Percentiles rank a stretch among this genome's conserved stretches.
phyloP scores from a whole-genome alignment of 2,329 filamentous ascomycete genomes.

The Berkeleyomyces rouxiae region DNA sequence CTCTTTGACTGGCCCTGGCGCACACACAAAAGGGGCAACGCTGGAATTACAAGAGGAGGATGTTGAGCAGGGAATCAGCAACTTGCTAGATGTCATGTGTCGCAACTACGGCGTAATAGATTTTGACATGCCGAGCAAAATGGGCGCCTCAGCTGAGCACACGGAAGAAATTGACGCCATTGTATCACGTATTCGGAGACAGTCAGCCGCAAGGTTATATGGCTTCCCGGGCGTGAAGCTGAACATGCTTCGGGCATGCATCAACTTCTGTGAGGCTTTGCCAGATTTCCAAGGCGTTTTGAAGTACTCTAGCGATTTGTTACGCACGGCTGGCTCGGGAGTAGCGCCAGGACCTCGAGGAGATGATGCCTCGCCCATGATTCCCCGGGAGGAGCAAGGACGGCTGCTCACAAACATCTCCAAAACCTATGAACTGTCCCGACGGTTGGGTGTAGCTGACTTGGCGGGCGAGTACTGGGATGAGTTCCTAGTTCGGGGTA shows the following conservation, averaged over 20 bases:
- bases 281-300: slow-evolving; percentile 86
- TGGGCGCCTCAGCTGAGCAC: slow-evolving; percentile 17
- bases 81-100: slow-evolving; percentile 43
- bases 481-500: slow-evolving; percentile 70
- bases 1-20: slow-evolving; percentile 44
- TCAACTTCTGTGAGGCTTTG: slow-evolving; percentile 83
- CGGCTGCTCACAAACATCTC: slow-evolving; percentile 72
- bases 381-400: slow-evolving; percentile 69
- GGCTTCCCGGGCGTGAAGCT: slow-evolving; percentile 70
- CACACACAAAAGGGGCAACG: slow-evolving; percentile 24
- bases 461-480: slow-evolving; percentile 88
- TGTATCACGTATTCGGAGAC: slow-evolving; percentile 41
- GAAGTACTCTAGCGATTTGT: slow-evolving; percentile 65
- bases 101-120: slow-evolving; percentile 47
- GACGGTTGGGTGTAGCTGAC: slow-evolving; percentile 52
- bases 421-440: slow-evolving; percentile 63
- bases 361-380: slow-evolving; percentile 51
- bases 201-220: slow-evolving; percentile 45
- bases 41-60: slow-evolving; percentile 48
- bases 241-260: slow-evolving; percentile 74
- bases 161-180: slow-evolving; percentile 31
- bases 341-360: slow-evolving; percentile 55
- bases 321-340: slow-evolving; percentile 67
- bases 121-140: slow-evolving; percentile 23
- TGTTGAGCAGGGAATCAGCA: slow-evolving; percentile 48